Evolutionary conservation across 805 yeast species (phyloP).

Genomic region (Candida berthetii): DNA sequence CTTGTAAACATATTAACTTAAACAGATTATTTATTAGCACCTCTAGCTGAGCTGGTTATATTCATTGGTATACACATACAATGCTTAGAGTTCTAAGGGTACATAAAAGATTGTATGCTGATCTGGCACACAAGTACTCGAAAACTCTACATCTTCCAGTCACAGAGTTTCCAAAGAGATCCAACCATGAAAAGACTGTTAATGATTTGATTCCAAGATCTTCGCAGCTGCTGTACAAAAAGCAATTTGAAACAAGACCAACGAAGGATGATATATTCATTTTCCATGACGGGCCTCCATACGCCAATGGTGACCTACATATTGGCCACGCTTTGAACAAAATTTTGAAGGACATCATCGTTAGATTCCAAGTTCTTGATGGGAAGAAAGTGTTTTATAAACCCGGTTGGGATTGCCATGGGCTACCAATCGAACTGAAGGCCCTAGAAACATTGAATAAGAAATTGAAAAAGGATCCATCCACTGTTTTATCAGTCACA

Average conservation of each 20-base stretch:
- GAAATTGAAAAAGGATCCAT: slow-evolving; percentile 25
- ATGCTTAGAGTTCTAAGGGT: neutral
- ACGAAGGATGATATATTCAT: slow-evolving; percentile 43
- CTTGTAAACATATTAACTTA: neutral
- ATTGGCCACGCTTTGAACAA: slow-evolving; percentile 91
- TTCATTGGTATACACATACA: no score
- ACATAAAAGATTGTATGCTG: slow-evolving; percentile 1
- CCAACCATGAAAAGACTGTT: slow-evolving; percentile 38
- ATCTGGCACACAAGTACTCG: slow-evolving; percentile 18
- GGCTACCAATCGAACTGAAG: slow-evolving; percentile 90
- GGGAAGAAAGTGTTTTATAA: slow-evolving; percentile 63
- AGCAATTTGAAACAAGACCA: slow-evolving; percentile 40
- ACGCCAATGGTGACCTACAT: slow-evolving; percentile 93
- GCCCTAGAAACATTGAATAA: slow-evolving; percentile 48
- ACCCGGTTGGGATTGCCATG: slow-evolving; percentile 99
- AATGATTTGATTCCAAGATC: slow-evolving; percentile 42
- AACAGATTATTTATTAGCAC: no score
- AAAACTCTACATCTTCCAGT: slow-evolving; percentile 44
- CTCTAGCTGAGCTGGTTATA: no score
- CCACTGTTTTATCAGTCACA: slow-evolving; percentile 30
- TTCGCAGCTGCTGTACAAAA: slow-evolving; percentile 54
- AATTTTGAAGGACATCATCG: slow-evolving; percentile 78
- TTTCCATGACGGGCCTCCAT: slow-evolving; percentile 97
- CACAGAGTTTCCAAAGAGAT: slow-evolving; percentile 61
- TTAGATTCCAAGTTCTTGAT: slow-evolving; percentile 57